Evolutionary conservation across 176 grass and related monocot genomes (phyloP).

Genomic region (Musa beccarii): DNA sequence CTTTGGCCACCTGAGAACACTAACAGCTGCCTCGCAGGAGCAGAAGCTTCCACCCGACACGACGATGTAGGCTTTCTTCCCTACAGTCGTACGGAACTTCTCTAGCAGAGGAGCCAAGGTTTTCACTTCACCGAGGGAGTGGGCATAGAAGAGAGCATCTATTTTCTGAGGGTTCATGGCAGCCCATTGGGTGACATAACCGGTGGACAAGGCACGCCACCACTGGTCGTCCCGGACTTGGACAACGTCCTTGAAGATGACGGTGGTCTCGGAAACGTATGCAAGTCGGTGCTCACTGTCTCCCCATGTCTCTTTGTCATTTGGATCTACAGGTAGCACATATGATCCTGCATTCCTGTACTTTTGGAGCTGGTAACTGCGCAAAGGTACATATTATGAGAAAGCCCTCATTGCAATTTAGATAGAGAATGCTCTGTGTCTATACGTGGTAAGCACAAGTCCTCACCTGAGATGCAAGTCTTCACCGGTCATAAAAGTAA

Average conservation of each 20-base stretch:
- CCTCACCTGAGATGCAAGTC: conserved; percentile 75
- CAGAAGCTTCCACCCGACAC: conserved; percentile 63
- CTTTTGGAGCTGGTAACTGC: conserved; percentile 91
- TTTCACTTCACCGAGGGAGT: conserved; percentile 56
- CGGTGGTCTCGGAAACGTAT: conserved; percentile 75
- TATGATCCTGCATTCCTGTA: conserved; percentile 84
- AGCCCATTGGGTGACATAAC: conserved; percentile 94
- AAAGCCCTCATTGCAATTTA: neutral
- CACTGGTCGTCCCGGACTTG: conserved; percentile 89
- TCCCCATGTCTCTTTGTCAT: conserved; percentile 87
- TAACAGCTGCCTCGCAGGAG: conserved; percentile 58
- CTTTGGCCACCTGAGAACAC: conserved; percentile 76
- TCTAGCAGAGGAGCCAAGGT: conserved; percentile 69
- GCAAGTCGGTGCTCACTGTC: conserved; percentile 95
- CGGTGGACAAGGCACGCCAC: conserved; percentile 83
- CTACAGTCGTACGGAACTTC: conserved; percentile 45
- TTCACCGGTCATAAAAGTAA: conserved; percentile 93
- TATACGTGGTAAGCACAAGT: neutral
- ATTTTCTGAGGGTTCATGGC: conserved; percentile 92
- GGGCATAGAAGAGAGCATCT: conserved; percentile 88
- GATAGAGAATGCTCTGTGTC: too few relatives aligned
- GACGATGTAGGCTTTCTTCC: conserved; percentile 63
- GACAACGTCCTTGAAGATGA: conserved; percentile 94
- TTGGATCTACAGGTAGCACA: conserved; percentile 71
- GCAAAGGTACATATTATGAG: neutral